Base-by-base conservation (phyloP, 805 yeast species). In the Myxozyma lipomycoides region DNA sequence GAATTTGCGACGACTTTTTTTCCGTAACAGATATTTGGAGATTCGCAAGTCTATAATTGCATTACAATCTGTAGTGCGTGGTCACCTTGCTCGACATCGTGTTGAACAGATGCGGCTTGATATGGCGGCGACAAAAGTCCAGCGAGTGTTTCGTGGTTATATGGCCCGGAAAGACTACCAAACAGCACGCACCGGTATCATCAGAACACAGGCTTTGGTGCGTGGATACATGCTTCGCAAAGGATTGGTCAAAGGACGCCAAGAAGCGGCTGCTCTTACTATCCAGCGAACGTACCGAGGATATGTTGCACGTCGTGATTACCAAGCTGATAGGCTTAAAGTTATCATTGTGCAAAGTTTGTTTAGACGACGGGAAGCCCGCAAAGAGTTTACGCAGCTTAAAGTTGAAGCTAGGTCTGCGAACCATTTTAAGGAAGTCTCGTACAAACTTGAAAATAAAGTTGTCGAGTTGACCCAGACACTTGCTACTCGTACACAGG, bases 401-500 rank as follows among this genome's bases (percentile, higher is more conserved):
- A 86, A 81, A 66, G 77, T 76, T n/a, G 98, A 93, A 58, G 96
- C 97, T 26, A 87, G 87, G 66, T 87, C 96, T 15, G 95, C 88
- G 40, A 83, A 84, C 66, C 95, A 84, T 65, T 78, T 87, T 73
- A 81, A 87, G 69, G 96, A 91, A 67, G 95, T 87, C 36, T 89
- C 95, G 62, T 93, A 88, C 71, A 81, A 85, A 67, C 78, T 95
- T 63, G 99, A 93, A 69, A 93, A 93, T 70, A 93, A 95, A 75
- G 97, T 95, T n/a, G 89, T 93, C 59, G 95, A 90, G 69, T 78
- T 93, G 61, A 91, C 97, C 2, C 95, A 91, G 64, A 78, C 84
- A 10, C 74, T 91, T 54, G 80, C 95, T 0, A 70, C 81, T 34
- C 86, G 87, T 67, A 83, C 85, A 23, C 86, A 81, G 59, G 96